Evolutionary conservation across 1,139 yeast species (phyloP), one percentile per base, ranked within the genome.

Genomic region (Spathaspora sp.): DNA sequence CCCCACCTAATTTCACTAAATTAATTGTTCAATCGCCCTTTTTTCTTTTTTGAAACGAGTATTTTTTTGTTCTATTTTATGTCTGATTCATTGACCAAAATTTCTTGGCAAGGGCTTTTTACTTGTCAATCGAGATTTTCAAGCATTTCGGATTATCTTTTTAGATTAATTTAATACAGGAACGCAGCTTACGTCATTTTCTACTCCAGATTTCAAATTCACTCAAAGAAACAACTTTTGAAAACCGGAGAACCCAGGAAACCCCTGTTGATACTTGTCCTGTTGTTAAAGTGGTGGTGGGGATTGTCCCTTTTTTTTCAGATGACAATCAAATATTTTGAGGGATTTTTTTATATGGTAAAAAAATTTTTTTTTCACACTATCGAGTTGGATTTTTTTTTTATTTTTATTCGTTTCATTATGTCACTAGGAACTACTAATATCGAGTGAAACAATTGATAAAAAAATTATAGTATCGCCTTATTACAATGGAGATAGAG

Each of bases 261-360:
- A 34, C 6, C 38, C 9, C n/a, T 34, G 13, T 34, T 8, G 23
- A 11, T 4, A 3, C 24, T 17, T 15, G n/a, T 9, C 20, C 23
- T 16, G 11, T 34, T 34, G 23, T 17, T 17, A 9, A 17, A 17
- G 38, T 34, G 38, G 38, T 34, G 11, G 38, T 34, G 38, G 38
- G 38, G 38, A n/a, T 34, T 34, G 16, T 34, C 38, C n/a, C 16
- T 33, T 33, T 33, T 33, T 34, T 34, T 34, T 34, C 38, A 34
- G 38, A 34, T 34, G 38, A 34, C 38, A 34, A 34, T 34, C 38
- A 34, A 34, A 34, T 34, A 34, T 34, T 34, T 34, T 34, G 38
- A 34, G 38, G 38, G 38, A 34, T 34, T 34, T 34, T 34, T 34
- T 17, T 17, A 7, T 8, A 16, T 15, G 38, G 38, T 8, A 34